Evolutionary conservation across 1,284 basidiomycete genomes (phyloP), one percentile per base, ranked within the genome.

Genomic region (Malassezia obtusa): DNA sequence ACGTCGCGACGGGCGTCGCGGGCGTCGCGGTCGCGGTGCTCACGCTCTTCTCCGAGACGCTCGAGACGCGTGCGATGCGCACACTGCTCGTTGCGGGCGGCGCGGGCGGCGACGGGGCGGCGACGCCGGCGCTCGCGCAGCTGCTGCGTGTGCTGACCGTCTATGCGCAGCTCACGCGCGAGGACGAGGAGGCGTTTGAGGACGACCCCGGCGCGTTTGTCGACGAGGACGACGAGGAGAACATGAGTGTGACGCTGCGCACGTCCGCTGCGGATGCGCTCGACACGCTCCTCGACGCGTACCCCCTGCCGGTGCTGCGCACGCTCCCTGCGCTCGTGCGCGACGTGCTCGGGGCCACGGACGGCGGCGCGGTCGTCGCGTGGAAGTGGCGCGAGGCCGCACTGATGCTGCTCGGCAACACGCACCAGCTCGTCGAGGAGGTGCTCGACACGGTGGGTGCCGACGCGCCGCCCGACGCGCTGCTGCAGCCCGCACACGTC

Each of bases 131-230:
- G 32, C 35, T 49, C 28, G 33, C 35, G 19, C 74, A 78, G 1
- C 75, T 90, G 39, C 73, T 89, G 21, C 75, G 77, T 9, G 76
- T 80, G 5, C 78, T 86, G 2, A 81, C 89, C 60, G 80, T 79
- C 19, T 89, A 85, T 76, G 80, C 82, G 17, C 88, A 90, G 70
- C 90, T 96, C 79, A 89, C 89, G 0, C 79, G 81, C 15, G 87
- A 91, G 49, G 88, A 95, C 86, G 89, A 91, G 72, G 89, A 91
- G 45, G 85, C 83, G 35, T 96, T 92, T 91, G 81, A 82, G 4
- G 82, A 78, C 49, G 86, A 95, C 66, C 83, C 87, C 1, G 92
- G 94, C 62, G 83, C 85, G 2, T 96, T 96, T 70, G 84, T 96
- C 22, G 85, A 86, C 21, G 89, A 95, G 65, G 91, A 95, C 68